Base-by-base conservation (phyloP, 345 rosid species). In the Ceriops zippeliana region DNA sequence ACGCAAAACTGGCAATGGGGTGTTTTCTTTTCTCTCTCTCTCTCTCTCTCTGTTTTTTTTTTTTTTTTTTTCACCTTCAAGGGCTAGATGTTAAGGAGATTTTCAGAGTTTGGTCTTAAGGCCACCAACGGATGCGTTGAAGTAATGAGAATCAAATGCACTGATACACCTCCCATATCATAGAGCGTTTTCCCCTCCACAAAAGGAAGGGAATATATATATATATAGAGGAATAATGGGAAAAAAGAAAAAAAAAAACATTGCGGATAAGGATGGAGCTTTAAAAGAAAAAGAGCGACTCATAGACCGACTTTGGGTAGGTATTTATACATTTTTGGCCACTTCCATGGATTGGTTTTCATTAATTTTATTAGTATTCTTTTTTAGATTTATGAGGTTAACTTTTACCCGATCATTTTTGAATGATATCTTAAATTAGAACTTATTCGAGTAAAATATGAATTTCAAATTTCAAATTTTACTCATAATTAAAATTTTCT, bases 231-330 rank as follows among this genome's bases (percentile, higher is more conserved):
- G 5, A 35, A 8, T 35, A 38, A 1, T 38, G 46, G 2, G 0
- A 28, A 54, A 26, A 7, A 0, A 5, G 5, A 2, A 31, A 1
- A 6, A n/a, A 53, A 66, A 78, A 74, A 42, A 9, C 35, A 58
- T 69, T 52, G 74, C 64, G 78, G 84, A 80, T 83, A 83, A 80
- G 86, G 70, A 84, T 82, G 82, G 80, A 61, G 69, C 30, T 8
- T 24, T 13, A 54, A 22, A 7, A 2, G 69, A 57, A 74, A 52
- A 54, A 13, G 70, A 37, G 30, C 67, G 66, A 49, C n/a, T 35
- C 27, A 15, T 0, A 13, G 59, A 5, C 59, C 59, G 30, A 22
- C 59, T 54, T 42, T 9, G 5, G 59, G 28, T 21, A 56, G 28
- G 28, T 56, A 56, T 56, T 24, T 56, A 22, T 56, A 24, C 16